Percentiles rank a stretch among this genome's conserved stretches.
Conservation (phyloP, 352 stramenopile genomes). For the Phytopythium helicoides region DNA sequence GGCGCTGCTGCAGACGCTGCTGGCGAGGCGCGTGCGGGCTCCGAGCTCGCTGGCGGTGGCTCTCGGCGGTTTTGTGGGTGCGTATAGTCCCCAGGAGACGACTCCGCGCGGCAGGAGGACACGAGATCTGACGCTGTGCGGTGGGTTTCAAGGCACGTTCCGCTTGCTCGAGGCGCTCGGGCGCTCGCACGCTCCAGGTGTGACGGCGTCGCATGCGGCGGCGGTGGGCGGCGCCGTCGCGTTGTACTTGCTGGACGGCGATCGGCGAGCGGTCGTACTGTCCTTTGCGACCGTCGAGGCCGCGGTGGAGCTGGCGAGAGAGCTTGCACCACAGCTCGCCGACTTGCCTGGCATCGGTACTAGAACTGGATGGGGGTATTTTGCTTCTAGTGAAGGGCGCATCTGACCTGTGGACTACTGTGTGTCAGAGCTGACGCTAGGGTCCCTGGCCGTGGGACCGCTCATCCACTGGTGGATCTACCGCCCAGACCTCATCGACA, state of each 20-base stretch:
- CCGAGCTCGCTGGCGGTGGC: slow-evolving; percentile 51
- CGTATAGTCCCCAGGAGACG: not conserved
- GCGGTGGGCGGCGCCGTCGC: slow-evolving; percentile 29
- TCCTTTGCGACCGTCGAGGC: slow-evolving; percentile 55
- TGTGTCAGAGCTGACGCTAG: slow-evolving; percentile 38
- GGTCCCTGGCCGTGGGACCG: slow-evolving; percentile 29
- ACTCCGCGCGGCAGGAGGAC: no score
- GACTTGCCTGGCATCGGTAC: slow-evolving; percentile 52
- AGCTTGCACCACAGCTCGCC: slow-evolving; percentile 22
- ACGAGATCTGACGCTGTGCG: no score
- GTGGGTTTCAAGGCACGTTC: slow-evolving; percentile 25
- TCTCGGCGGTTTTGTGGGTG: slow-evolving; percentile 54
- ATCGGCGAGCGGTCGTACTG: slow-evolving; percentile 44
- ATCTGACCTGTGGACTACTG: not conserved
- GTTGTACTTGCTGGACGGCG: slow-evolving; percentile 40
- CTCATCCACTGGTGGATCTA: slow-evolving; percentile 74
- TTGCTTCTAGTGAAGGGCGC: no score
- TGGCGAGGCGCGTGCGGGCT: slow-evolving; percentile 31
- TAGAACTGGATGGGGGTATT: no score
- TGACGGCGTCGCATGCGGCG: slow-evolving; percentile 38
- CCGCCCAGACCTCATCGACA: slow-evolving; percentile 38
- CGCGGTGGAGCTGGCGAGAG: slow-evolving; percentile 27
- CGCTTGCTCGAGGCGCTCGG: slow-evolving; percentile 43
- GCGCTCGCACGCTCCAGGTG: slow-evolving; percentile 6
- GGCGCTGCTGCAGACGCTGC: slow-evolving; percentile 30